These are phyloP conservation scores for Taiozyma sp. DNA, from an alignment of 1,139 yeast species.

Conservation along the genomic window DNA sequence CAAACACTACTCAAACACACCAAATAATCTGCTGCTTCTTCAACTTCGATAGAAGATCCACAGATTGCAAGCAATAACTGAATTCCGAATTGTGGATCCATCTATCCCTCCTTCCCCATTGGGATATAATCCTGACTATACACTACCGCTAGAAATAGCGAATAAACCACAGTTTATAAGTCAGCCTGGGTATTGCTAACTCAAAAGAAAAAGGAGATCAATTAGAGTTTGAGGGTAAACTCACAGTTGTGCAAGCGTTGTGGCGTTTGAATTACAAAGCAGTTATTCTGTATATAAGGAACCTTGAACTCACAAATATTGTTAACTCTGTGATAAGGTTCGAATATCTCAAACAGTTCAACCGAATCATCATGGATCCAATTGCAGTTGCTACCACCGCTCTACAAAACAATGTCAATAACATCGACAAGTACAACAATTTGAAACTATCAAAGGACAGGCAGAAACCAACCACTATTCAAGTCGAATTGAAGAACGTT, in stretches of 20 bases:
- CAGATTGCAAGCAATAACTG: no score
- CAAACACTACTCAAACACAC: no score
- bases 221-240: no score
- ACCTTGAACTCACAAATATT: no score
- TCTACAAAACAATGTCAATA: slow-evolving; percentile 6
- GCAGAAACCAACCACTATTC: neutral
- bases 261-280: neutral
- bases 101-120: no score
- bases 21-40: no score
- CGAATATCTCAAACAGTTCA: no score
- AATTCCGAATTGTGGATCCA: no score
- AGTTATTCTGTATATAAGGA: neutral
- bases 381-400: slow-evolving; percentile 1
- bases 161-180: neutral
- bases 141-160: neutral
- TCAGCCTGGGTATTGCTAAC: neutral
- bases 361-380: neutral
- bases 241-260: neutral
- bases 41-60: no score
- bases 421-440: slow-evolving; percentile 9
- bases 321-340: neutral
- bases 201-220: no score
- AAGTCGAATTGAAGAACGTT: slow-evolving; percentile 6
- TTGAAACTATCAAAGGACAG: slow-evolving; percentile 2
- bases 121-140: no score